Percentiles rank a stretch among this genome's conserved stretches.
Evolutionary conservation across 768 basidiomycete genomes (phyloP).

Genomic region (Mycena latifolia): DNA sequence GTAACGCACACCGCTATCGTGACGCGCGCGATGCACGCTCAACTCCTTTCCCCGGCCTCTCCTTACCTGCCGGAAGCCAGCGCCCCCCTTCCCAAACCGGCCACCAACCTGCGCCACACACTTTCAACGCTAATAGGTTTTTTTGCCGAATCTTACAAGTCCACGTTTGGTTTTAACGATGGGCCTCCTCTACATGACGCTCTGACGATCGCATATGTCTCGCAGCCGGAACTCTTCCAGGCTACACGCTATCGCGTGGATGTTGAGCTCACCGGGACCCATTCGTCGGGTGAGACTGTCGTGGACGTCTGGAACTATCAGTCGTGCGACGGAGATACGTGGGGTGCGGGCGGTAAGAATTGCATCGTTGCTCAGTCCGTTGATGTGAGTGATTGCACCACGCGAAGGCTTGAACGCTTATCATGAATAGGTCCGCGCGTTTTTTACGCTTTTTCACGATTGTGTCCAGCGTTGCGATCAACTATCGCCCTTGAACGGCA

Average conservation of each 20-base stretch:
- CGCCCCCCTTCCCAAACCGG: slow-evolving; percentile 47
- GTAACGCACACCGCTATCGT: slow-evolving; percentile 91
- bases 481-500: slow-evolving; percentile 69
- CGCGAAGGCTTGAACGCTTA: neutral
- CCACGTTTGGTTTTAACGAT: slow-evolving; percentile 83
- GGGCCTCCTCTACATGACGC: slow-evolving; percentile 93
- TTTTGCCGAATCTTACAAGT: slow-evolving; percentile 80
- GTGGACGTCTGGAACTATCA: slow-evolving; percentile 82
- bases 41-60: slow-evolving; percentile 58
- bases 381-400: slow-evolving; percentile 61
- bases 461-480: slow-evolving; percentile 70
- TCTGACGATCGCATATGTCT: slow-evolving; percentile 83
- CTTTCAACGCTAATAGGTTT: slow-evolving; percentile 81
- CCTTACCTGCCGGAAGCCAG: slow-evolving; percentile 25
- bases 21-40: slow-evolving; percentile 62
- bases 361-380: slow-evolving; percentile 77
- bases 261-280: slow-evolving; percentile 77
- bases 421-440: slow-evolving; percentile 63
- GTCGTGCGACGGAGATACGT: slow-evolving; percentile 68
- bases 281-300: slow-evolving; percentile 82
- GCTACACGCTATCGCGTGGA: slow-evolving; percentile 81
- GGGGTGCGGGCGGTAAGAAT: slow-evolving; percentile 83
- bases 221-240: slow-evolving; percentile 74
- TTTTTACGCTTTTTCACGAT: slow-evolving; percentile 75
- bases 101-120: slow-evolving; percentile 71